phyloP scores from a whole-genome alignment of 2,329 filamentous ascomycete genomes.

The Hypoxylon sp. region DNA sequence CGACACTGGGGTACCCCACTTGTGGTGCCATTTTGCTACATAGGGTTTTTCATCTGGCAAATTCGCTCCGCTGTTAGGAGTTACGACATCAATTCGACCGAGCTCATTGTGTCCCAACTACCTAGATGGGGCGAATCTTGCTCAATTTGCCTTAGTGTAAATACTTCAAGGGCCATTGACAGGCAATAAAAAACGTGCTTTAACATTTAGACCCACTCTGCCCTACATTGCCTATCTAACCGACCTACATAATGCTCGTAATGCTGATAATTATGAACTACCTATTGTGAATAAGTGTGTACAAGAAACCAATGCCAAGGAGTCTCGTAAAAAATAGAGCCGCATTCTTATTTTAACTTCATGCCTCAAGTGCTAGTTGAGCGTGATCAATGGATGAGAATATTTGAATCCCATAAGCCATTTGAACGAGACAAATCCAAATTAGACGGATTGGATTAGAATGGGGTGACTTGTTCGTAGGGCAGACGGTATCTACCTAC shows the following conservation, averaged over 20 bases:
- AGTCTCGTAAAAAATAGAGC: not conserved
- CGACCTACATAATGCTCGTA: not conserved
- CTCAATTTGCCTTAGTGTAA: slow-evolving; percentile 5
- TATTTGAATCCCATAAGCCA: not conserved
- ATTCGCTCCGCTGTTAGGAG: slow-evolving; percentile 1
- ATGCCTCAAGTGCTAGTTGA: not conserved
- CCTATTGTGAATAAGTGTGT: not conserved
- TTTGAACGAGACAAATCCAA: not conserved
- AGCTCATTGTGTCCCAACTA: slow-evolving; percentile 1
- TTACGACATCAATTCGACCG: not conserved
- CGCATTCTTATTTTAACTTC: slow-evolving; percentile 14
- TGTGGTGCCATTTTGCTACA: slow-evolving; percentile 2
- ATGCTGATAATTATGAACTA: not conserved
- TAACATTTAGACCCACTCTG: not conserved
- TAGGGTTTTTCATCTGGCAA: slow-evolving; percentile 6
- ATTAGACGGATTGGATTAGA: not conserved
- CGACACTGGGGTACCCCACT: not conserved
- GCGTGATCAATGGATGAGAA: not conserved
- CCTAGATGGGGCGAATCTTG: slow-evolving; percentile 4
- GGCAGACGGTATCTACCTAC: too few relatives aligned
- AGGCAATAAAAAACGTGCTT: not conserved
- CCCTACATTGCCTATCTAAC: not conserved
- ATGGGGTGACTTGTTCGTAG: not conserved
- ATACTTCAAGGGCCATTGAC: not conserved
- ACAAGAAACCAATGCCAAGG: not conserved